A percentile compares a stretch with the other conserved stretches of the same genome.
Evolutionary conservation across 2,329 filamentous ascomycete species (phyloP).

Genomic region (Fusarium sp.): DNA sequence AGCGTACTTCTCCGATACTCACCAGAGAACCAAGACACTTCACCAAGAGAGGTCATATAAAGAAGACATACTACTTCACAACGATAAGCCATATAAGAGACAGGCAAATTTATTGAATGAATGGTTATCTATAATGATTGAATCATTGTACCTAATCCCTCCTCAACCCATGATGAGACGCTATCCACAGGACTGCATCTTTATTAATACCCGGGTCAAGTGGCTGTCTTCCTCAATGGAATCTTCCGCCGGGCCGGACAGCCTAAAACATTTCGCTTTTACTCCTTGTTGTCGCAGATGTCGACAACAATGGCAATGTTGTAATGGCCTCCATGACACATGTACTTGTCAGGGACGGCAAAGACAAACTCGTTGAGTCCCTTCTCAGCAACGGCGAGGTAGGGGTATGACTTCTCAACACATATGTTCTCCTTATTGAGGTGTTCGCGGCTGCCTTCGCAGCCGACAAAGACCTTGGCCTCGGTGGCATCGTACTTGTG

Average conservation of each 20-base stretch:
- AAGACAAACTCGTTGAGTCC: slow-evolving; percentile 19
- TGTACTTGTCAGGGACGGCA: slow-evolving; percentile 18
- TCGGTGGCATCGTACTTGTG: slow-evolving; percentile 15
- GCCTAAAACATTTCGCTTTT: slow-evolving; percentile 1
- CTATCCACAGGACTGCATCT: slow-evolving; percentile 2
- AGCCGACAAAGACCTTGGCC: slow-evolving; percentile 7
- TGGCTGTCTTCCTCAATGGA: background rate
- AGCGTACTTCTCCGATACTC: no score
- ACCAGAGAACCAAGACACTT: no score
- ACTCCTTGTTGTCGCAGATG: slow-evolving; percentile 38
- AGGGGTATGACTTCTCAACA: slow-evolving; percentile 16
- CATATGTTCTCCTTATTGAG: background rate
- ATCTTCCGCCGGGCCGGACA: background rate
- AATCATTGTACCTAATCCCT: slow-evolving; percentile 36
- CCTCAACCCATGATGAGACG: slow-evolving; percentile 5
- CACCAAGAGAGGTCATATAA: no score
- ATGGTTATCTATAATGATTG: slow-evolving; percentile 39
- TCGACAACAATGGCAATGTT: slow-evolving; percentile 45
- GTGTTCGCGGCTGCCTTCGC: background rate
- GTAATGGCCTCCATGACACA: slow-evolving; percentile 43
- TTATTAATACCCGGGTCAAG: slow-evolving; percentile 9
- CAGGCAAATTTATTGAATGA: slow-evolving; percentile 38
- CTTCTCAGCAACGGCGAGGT: slow-evolving; percentile 12
- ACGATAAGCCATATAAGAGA: background rate
- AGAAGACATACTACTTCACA: no score